Conservation (phyloP, 805 yeast genomes). For the Allodekkera sacchari region DNA sequence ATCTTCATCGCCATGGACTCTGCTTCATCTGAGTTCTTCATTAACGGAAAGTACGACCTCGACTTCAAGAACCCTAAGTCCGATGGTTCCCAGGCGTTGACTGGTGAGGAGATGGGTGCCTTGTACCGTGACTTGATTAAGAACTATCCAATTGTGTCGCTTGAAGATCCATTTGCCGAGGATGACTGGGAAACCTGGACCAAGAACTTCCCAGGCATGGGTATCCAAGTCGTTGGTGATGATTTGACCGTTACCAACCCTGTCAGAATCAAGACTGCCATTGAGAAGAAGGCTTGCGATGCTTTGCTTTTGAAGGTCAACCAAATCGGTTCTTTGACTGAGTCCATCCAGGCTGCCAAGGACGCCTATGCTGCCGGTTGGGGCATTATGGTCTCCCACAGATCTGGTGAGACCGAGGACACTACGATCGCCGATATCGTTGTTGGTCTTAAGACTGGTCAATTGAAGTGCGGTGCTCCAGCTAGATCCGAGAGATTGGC, state of each 20-base stretch:
- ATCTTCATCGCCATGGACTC: conserved; percentile 90
- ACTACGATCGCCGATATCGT: conserved; percentile 95
- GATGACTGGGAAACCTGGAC: conserved; percentile 99
- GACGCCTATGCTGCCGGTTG: conserved; percentile 93
- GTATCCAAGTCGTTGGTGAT: conserved; percentile 92
- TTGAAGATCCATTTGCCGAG: conserved; percentile 99
- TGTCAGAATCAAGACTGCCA: conserved; percentile 86
- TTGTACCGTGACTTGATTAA: conserved; percentile 71
- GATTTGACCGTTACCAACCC: conserved; percentile 99
- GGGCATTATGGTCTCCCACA: conserved; percentile 99
- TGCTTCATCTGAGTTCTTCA: conserved; percentile 96
- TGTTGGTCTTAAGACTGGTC: conserved; percentile 98
- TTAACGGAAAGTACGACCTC: conserved; percentile 93
- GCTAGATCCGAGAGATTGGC: conserved; percentile 99
- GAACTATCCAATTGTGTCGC: conserved; percentile 95
- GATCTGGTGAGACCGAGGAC: conserved; percentile 99
- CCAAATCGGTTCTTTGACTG: conserved; percentile 96
- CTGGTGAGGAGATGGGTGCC: conserved; percentile 80
- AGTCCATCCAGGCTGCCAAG: conserved; percentile 94
- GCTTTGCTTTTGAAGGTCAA: conserved; percentile 94
- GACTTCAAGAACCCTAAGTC: conserved; percentile 97
- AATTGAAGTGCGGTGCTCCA: conserved; percentile 99
- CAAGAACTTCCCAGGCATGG: conserved; percentile 68
- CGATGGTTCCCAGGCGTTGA: conserved; percentile 83
- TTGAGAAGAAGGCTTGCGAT: conserved; percentile 92